These are phyloP conservation scores for Cryphonectria nitschkei DNA, from an alignment of 2,329 filamentous ascomycete species.

Conservation along the genomic window DNA sequence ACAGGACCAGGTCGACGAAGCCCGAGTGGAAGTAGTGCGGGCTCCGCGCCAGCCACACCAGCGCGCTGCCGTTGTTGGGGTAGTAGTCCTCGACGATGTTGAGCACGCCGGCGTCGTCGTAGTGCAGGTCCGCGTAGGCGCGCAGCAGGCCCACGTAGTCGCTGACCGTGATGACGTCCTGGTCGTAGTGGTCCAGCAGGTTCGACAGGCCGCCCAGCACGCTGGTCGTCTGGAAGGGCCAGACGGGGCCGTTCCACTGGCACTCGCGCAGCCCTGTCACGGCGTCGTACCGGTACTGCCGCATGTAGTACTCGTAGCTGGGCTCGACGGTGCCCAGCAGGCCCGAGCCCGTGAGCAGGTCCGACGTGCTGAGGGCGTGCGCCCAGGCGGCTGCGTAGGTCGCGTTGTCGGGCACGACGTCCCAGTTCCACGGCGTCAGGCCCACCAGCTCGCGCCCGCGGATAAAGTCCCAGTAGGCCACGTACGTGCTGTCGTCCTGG, in stretches of 20 bases:
- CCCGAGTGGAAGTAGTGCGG: constrained; percentile 52
- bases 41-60: constrained; percentile 46
- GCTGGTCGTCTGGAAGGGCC: constrained; percentile 49
- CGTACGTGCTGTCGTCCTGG: constrained; percentile 40
- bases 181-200: constrained; percentile 45
- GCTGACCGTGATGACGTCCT: constrained; percentile 34
- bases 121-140: constrained; percentile 46
- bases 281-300: constrained; percentile 45
- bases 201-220: constrained; percentile 46
- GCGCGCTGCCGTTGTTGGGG: constrained; percentile 44
- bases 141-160: constrained; percentile 44
- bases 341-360: constrained; percentile 34
- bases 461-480: constrained; percentile 45
- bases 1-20: constrained; percentile 45
- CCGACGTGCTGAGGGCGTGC: constrained; percentile 40
- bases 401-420: constrained; percentile 43
- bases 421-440: constrained; percentile 47
- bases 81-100: constrained; percentile 50
- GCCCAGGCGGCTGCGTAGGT: constrained; percentile 43
- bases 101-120: constrained; percentile 40
- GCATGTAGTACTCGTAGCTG: constrained; percentile 49
- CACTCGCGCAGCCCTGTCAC: constrained; percentile 40
- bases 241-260: constrained; percentile 50
- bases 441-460: constrained; percentile 48
- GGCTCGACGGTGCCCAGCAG: constrained; percentile 47